A percentile compares a stretch with the other conserved stretches of the same genome.
phyloP scores from a whole-genome alignment of 148 eudicot species.

The Selenicereus undatus region DNA sequence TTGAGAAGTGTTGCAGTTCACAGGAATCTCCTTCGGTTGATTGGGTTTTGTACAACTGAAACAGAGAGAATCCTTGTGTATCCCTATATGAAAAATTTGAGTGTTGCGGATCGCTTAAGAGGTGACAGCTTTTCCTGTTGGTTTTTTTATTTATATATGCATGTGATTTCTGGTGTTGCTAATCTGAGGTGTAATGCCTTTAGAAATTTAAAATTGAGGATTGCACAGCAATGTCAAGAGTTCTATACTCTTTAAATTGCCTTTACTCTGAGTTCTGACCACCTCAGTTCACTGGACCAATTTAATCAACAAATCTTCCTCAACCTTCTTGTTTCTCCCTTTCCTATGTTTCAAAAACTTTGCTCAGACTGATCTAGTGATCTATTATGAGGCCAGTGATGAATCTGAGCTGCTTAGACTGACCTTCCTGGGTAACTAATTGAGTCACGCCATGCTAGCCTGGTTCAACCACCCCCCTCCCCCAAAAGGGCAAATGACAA shows the following conservation, averaged over 20 bases:
- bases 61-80: conserved; percentile 85
- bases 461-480: too few relatives aligned
- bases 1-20: conserved; percentile 93
- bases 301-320: too few relatives aligned
- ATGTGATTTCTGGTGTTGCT: neutral
- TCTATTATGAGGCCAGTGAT: too few relatives aligned
- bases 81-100: conserved; percentile 90
- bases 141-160: neutral
- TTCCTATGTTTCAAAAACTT: too few relatives aligned
- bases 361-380: too few relatives aligned
- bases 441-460: too few relatives aligned
- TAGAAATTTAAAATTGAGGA: neutral
- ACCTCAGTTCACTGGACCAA: neutral
- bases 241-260: too few relatives aligned
- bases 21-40: conserved; percentile 78
- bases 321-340: too few relatives aligned
- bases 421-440: too few relatives aligned
- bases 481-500: too few relatives aligned
- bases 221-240: neutral
- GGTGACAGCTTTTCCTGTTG: conserved; percentile 34
- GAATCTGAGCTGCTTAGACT: too few relatives aligned
- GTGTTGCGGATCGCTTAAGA: conserved; percentile 86
- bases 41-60: conserved; percentile 80
- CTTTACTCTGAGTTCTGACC: neutral
- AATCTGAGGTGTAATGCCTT: neutral